A percentile compares a stretch with the other conserved stretches of the same genome.
Conservation (phyloP, 192 early-diverging fungal species). For the Paraglomus brasilianum region DNA sequence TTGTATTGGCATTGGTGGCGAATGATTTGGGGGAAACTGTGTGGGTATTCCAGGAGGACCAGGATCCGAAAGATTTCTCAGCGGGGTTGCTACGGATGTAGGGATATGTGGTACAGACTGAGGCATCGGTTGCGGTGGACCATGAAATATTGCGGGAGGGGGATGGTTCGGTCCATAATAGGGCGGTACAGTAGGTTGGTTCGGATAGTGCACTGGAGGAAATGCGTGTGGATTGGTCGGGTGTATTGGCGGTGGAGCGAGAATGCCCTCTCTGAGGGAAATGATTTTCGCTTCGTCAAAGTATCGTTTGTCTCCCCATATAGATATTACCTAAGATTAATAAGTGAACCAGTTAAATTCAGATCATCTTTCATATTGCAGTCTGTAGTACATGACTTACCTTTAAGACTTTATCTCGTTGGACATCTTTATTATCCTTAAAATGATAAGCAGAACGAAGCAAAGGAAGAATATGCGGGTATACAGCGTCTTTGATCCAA, state of each 20-base stretch:
- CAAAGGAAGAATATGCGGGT: slow-evolving; percentile 44
- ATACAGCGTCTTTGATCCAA: slow-evolving; percentile 50
- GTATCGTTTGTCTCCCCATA: slow-evolving; percentile 30
- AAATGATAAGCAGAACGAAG: slow-evolving; percentile 48
- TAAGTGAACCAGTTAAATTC: neutral
- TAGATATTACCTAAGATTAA: slow-evolving; percentile 26
- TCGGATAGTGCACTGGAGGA: slow-evolving; percentile 10
- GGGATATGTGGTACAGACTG: slow-evolving; percentile 6
- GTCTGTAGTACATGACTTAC: slow-evolving; percentile 30
- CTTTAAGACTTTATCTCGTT: slow-evolving; percentile 49
- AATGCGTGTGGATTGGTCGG: slow-evolving; percentile 4
- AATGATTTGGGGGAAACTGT: slow-evolving; percentile 4
- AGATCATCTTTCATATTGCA: neutral
- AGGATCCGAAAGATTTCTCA: slow-evolving; percentile 26
- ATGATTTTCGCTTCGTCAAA: slow-evolving; percentile 30
- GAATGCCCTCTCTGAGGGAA: slow-evolving; percentile 10
- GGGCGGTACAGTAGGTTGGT: slow-evolving; percentile 11
- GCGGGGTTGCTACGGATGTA: neutral
- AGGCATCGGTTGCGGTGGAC: slow-evolving; percentile 4
- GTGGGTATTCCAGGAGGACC: slow-evolving; percentile 13
- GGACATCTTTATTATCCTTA: slow-evolving; percentile 39
- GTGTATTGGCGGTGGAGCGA: slow-evolving; percentile 19
- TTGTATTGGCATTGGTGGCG: slow-evolving; percentile 23
- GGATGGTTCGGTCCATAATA: slow-evolving; percentile 14
- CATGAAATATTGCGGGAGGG: neutral